These are phyloP conservation scores for Wilcoxina mikolae DNA, from an alignment of 495 filamentous ascomycete species.

Conservation along the genomic window DNA sequence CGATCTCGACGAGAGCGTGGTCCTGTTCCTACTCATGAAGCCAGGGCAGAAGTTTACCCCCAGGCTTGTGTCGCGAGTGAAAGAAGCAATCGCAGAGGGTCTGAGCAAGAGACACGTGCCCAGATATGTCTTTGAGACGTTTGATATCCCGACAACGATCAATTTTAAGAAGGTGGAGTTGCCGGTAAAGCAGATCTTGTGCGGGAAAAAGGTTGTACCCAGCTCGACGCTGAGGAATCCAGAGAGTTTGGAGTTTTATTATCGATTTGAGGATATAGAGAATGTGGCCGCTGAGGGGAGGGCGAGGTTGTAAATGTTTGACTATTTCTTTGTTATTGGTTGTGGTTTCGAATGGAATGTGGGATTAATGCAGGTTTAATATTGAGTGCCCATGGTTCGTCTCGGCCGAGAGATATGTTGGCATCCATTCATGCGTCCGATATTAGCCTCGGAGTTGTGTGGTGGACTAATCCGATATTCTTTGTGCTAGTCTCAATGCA, in stretches of 20 bases:
- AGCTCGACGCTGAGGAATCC: constrained; percentile 66
- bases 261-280: constrained; percentile 66
- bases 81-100: constrained; percentile 45
- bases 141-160: constrained; percentile 69
- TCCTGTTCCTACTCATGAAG: constrained; percentile 62
- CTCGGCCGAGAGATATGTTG: no score
- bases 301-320: constrained; percentile 3
- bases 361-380: no score
- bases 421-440: no score
- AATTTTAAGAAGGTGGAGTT: constrained; percentile 78
- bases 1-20: constrained; percentile 57
- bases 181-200: constrained; percentile 73
- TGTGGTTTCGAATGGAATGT: no score
- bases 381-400: no score
- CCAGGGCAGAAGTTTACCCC: constrained; percentile 40
- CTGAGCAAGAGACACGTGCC: constrained; percentile 62
- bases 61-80: constrained; percentile 45
- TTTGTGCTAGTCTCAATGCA: no score
- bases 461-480: no score
- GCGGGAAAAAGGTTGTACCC: constrained; percentile 55
- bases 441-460: no score
- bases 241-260: constrained; percentile 58
- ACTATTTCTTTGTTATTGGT: no score
- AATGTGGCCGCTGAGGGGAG: constrained; percentile 37
- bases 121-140: constrained; percentile 61